phyloP scores from a whole-genome alignment of 2,329 filamentous ascomycete species.

The Ascomycota sp. region DNA sequence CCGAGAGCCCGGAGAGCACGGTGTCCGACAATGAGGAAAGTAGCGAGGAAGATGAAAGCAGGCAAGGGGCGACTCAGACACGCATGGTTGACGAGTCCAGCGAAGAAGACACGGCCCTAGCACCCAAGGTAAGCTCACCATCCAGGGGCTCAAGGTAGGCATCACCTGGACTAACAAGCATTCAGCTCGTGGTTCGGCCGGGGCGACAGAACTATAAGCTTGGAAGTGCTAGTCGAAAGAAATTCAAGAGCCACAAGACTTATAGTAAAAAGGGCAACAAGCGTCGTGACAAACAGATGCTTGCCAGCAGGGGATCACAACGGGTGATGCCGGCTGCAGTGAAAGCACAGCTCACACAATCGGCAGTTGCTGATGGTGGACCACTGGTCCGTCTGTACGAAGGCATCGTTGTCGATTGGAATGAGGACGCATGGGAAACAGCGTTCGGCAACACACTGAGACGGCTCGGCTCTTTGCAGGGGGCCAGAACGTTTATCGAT shows the following conservation, averaged over 20 bases:
- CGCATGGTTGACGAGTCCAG: slow-evolving; percentile 39
- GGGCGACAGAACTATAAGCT: slow-evolving; percentile 8
- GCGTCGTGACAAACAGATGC: slow-evolving; percentile 21
- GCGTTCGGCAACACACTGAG: slow-evolving; percentile 38
- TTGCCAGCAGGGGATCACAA: slow-evolving; percentile 17
- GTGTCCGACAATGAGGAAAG: slow-evolving; percentile 29
- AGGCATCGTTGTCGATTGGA: slow-evolving; percentile 77
- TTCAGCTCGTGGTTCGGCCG: slow-evolving; percentile 4
- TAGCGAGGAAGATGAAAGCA: slow-evolving; percentile 27
- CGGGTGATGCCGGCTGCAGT: slow-evolving; percentile 7
- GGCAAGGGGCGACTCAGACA: slow-evolving; percentile 16
- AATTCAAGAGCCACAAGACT: slow-evolving; percentile 22
- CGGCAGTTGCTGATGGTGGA: slow-evolving; percentile 24
- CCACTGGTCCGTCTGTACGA: slow-evolving; percentile 65
- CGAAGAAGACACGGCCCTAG: slow-evolving; percentile 25
- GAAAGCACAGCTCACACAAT: slow-evolving; percentile 16
- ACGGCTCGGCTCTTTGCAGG: slow-evolving; percentile 26
- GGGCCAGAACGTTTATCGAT: slow-evolving; percentile 34
- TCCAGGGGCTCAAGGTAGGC: background rate
- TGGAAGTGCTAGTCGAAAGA: slow-evolving; percentile 21
- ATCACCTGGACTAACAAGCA: slow-evolving; percentile 1
- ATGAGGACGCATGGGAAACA: slow-evolving; percentile 42
- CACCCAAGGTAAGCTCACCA: slow-evolving; percentile 7
- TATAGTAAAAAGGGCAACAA: slow-evolving; percentile 29
- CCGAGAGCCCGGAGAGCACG: slow-evolving; percentile 24